Evolutionary conservation across 2,329 filamentous ascomycete genomes (phyloP), one percentile per base, ranked within the genome.

Genomic region (Aureobasidium sp.): DNA sequence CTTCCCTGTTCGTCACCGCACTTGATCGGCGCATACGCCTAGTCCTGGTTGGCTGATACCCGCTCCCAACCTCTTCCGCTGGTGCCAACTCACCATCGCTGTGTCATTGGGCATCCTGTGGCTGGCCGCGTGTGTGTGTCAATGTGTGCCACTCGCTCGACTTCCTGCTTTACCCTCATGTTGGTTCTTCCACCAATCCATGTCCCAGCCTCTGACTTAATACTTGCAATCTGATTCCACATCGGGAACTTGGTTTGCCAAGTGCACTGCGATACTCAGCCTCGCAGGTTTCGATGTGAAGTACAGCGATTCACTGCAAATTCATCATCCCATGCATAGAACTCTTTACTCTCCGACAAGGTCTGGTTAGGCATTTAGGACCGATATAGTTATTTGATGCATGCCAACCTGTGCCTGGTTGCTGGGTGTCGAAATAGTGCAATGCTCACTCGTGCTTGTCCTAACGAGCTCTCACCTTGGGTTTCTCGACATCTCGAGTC

Each of bases 1-100:
- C 39, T 57, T 45, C 21, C 30, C 39, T 57, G 36, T 50, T 49
- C 57, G 45, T 59, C 45, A 50, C 57, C 45, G 57, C 57, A 59
- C 57, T 49, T 50, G 44, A 59, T 59, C 54, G 54, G 36, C 54
- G 21, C 42, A 39, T 8, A 30, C 30, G 21, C 32, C n/a, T 5
- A 7, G 30, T 39, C 37, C 21, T 58, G 42, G 42, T 48, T 48
- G 54, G 54, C 34, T 48, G 13, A 10, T 27, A 42, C 36, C 32
- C 36, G 10, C 10, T 8, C 45, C 44, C 57, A 59, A 59, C 57
- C 41, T 42, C 57, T 32, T 59, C 45, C 21, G 41, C 57, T 59
- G 44, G 57, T 59, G 57, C 45, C 57, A 59, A 36, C 44, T 41
- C 45, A 50, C 39, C 57, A 50, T 27, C 25, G 13, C 36, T 37